Base-by-base conservation (phyloP, 345 rosid genomes). In the Trapa incisa region DNA sequence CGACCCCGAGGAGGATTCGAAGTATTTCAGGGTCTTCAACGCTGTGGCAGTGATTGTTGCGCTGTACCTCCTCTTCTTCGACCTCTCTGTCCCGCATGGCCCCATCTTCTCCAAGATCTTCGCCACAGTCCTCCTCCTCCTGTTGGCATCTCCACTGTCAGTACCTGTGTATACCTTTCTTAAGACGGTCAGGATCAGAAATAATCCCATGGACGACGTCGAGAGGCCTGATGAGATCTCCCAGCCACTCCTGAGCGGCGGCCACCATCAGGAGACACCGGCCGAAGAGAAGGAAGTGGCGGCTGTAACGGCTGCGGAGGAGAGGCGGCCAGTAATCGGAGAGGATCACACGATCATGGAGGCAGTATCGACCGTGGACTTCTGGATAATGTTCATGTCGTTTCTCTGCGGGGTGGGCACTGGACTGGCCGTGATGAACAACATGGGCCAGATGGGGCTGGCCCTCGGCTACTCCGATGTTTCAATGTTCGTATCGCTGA, bases 401-500 rank as follows among this genome's bases (percentile, higher is more conserved):
- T 93, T 93, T 72, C 50, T 93, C 57, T 93, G 97, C 68, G 98
- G 98, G 11, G 97, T 93, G 0, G 98, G 98, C 8, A 89, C 98
- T 0, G 98, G 98, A 1, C 68, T 92, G 68, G 87, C 96, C 0
- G 93, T 89, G 50, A 88, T 90, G 92, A 93, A 93, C 74, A 93
- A 93, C 48, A 82, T 87, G 96, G 97, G 92, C 6, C 98, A 93
- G 79, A 93, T 93, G 13, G 98, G 98, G 0, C 70, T 87, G 72
- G 96, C 98, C 1, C 87, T 90, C 64, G 98, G 98, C 38, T 87
- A 93, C 81, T 75, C 81, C 37, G 87, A 93, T 54, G 97, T 90
- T 33, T 90, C 98, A 0, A 87, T 91, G 2, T 93, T 93, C 67
- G 86, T 93, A 37, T 90, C 98, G 0, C 67, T 93, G 74, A 85